These are phyloP conservation scores for Arthrobotrys megalospora DNA, from an alignment of 2,329 filamentous ascomycete species.

Conservation along the genomic window DNA sequence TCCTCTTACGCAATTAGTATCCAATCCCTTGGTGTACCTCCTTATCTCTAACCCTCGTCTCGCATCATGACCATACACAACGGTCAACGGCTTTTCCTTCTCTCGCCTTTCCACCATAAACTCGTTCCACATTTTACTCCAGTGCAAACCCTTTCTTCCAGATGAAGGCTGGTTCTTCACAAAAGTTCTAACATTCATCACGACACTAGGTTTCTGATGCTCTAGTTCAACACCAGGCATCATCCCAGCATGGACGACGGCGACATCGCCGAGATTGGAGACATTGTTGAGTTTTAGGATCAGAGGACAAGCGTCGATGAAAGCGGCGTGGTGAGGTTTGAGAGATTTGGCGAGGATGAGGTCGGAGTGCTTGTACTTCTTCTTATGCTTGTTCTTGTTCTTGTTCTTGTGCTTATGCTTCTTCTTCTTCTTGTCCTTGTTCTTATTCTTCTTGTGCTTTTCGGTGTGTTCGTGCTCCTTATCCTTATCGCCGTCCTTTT, in stretches of 20 bases:
- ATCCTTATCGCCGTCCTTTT: slow-evolving; percentile 31
- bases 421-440: slow-evolving; percentile 47
- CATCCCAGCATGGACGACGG: slow-evolving; percentile 88
- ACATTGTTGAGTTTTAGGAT: slow-evolving; percentile 81
- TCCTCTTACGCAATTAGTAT: slow-evolving; percentile 85
- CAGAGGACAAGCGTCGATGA: slow-evolving; percentile 81
- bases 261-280: slow-evolving; percentile 74
- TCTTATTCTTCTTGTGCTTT: slow-evolving; percentile 37
- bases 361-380: slow-evolving; percentile 68
- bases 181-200: slow-evolving; percentile 93
- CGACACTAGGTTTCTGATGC: slow-evolving; percentile 77
- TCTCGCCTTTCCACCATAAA: slow-evolving; percentile 18
- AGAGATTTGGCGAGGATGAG: slow-evolving; percentile 73
- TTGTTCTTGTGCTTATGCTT: slow-evolving; percentile 41
- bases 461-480: slow-evolving; percentile 31
- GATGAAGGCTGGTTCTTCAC: slow-evolving; percentile 74
- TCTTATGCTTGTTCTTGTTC: slow-evolving; percentile 64
- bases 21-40: slow-evolving; percentile 85
- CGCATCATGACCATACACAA: slow-evolving; percentile 91
- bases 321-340: slow-evolving; percentile 75
- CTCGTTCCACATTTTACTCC: slow-evolving; percentile 73
- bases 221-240: slow-evolving; percentile 81
- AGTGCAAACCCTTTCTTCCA: slow-evolving; percentile 73
- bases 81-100: slow-evolving; percentile 72
- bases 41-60: slow-evolving; percentile 77